These are phyloP conservation scores for Colletotrichum lindemuthianum DNA, from an alignment of 2,329 filamentous ascomycete species.

Conservation along the genomic window DNA sequence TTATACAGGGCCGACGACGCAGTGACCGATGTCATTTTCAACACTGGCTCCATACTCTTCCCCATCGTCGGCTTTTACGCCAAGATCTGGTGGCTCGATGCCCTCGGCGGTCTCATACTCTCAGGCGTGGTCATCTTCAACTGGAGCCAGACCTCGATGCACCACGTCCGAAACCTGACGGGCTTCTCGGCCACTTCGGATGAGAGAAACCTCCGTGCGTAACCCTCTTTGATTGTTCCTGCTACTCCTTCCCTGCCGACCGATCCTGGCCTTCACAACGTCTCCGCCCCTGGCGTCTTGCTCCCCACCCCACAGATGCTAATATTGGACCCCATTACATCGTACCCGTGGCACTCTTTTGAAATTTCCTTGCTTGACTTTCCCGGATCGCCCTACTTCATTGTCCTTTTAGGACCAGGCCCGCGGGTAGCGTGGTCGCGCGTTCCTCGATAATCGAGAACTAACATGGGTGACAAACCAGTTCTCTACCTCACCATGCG, in stretches of 20 bases:
- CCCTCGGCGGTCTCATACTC: conserved; percentile 80
- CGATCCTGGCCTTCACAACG: background rate
- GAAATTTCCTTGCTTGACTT: background rate
- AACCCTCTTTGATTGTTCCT: background rate
- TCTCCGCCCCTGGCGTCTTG: conserved; percentile 16
- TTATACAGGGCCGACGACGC: conserved; percentile 58
- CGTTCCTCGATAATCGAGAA: background rate
- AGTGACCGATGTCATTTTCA: conserved; percentile 86
- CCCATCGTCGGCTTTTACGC: conserved; percentile 82
- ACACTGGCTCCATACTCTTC: conserved; percentile 88
- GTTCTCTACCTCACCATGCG: conserved; percentile 93
- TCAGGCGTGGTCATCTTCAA: conserved; percentile 82
- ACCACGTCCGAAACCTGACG: conserved; percentile 83
- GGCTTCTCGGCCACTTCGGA: conserved; percentile 83
- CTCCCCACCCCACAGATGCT: conserved; percentile 13
- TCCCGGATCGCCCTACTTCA: background rate
- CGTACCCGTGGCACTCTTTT: conserved; percentile 2
- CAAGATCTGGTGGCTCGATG: conserved; percentile 86
- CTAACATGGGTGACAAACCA: conserved; percentile 31
- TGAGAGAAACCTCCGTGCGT: conserved; percentile 76
- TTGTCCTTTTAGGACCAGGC: background rate
- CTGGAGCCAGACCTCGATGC: conserved; percentile 77
- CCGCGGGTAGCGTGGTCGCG: background rate
- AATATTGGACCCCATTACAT: conserved; percentile 12
- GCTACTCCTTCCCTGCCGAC: background rate